A percentile compares a stretch with the other conserved stretches of the same genome.
Conservation (phyloP, 2,329 filamentous ascomycete species). For the Aspergillus jensenii region DNA sequence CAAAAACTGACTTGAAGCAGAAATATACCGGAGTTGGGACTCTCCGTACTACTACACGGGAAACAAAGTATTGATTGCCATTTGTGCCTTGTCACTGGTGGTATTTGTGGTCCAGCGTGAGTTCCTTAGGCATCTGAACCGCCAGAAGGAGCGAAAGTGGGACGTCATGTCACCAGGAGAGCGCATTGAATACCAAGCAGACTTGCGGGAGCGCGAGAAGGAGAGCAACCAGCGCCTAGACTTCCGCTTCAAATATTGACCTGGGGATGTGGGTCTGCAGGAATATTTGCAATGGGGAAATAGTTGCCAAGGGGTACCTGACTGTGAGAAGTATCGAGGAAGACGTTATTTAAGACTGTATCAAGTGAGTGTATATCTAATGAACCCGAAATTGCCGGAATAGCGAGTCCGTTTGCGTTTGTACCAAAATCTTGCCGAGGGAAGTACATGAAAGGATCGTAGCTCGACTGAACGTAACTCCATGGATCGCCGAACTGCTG, state of each 20-base stretch:
- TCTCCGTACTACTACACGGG: constrained; percentile 55
- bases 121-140: constrained; percentile 48
- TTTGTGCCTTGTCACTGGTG: constrained; percentile 49
- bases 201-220: constrained; percentile 44
- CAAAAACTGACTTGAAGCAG: constrained; percentile 2
- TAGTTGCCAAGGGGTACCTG: background rate
- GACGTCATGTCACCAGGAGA: constrained; percentile 47
- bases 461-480: background rate
- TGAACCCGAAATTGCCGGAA: background rate
- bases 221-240: constrained; percentile 54
- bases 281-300: background rate
- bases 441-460: background rate
- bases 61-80: constrained; percentile 54
- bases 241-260: constrained; percentile 52
- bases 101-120: constrained; percentile 50
- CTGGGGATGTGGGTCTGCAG: no score
- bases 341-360: background rate
- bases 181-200: constrained; percentile 47
- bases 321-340: background rate
- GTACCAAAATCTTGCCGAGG: background rate
- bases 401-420: background rate
- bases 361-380: background rate
- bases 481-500: background rate
- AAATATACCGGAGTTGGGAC: constrained; percentile 54
- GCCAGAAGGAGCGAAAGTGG: constrained; percentile 51